Conservation (phyloP, 2,329 filamentous ascomycete species). For the Ophiostoma australiae region DNA sequence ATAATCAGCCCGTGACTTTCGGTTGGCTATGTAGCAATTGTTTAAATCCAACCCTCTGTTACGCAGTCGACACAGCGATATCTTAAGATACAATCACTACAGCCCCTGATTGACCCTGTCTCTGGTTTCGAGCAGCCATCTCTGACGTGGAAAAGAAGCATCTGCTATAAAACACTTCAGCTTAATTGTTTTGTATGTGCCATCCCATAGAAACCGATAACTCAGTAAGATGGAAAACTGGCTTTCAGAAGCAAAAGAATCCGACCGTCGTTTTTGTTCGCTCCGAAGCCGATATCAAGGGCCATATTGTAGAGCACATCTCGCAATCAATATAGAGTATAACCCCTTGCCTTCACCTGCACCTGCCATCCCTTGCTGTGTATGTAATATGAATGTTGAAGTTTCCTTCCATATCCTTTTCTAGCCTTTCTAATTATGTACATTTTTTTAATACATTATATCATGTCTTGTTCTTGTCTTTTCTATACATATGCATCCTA, state of each 20-base stretch:
- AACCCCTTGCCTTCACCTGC: not conserved
- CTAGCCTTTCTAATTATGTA: not conserved
- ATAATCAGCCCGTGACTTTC: not conserved
- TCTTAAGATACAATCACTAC: not conserved
- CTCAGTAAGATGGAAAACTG: not conserved
- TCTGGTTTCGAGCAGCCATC: constrained; percentile 21
- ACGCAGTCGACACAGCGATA: not conserved
- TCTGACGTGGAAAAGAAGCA: constrained; percentile 16
- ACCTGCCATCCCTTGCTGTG: not conserved
- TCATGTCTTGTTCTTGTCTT: not conserved
- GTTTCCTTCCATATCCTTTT: not conserved
- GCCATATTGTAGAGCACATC: not conserved
- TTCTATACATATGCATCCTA: not conserved
- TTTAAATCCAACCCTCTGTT: not conserved
- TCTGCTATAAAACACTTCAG: not conserved
- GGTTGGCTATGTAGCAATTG: not conserved
- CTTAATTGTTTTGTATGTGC: too few species aligned
- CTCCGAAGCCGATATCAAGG: not conserved
- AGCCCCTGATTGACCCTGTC: constrained; percentile 21
- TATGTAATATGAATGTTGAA: not conserved
- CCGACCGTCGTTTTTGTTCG: not conserved
- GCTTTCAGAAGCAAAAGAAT: not conserved
- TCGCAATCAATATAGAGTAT: not conserved
- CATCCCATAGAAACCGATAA: not conserved
- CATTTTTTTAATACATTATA: not conserved